Evolutionary conservation across 768 basidiomycete species (phyloP), one percentile per base, ranked within the genome.

Genomic region (Royoungia palumana): DNA sequence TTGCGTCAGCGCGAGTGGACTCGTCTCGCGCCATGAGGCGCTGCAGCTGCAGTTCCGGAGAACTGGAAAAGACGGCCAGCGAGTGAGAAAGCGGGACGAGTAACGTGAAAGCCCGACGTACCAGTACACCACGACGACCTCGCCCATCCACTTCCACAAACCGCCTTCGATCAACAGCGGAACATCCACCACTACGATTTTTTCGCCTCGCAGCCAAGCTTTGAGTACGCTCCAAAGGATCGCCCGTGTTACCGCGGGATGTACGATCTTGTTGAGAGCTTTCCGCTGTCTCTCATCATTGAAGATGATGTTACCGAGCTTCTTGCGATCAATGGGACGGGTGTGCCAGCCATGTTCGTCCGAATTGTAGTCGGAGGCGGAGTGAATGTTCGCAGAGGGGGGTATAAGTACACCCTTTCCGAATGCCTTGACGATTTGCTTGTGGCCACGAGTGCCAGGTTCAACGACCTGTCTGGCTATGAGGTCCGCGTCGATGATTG

Each of bases 101-200:
- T n/a, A 21, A 36, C 14, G 24, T 41, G 17, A 20, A 17, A 70
- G 9, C 12, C 5, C 3, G 14, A 50, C 79, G 42, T 46, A 96
- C 95, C 94, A 96, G 63, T 92, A 94, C 6, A 96, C 94, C 10
- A 99, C 85, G 3, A 94, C 76, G 21, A 97, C 83, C 53, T 79
- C 77, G 5, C 85, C 93, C 38, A 94, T 87, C 77, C 80, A 87
- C 60, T 78, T 81, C 81, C 87, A 92, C 30, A 97, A 62, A 2
- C 85, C 85, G 1, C 88, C 83, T 65, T 99, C 96, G 48, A 99
- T 85, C 47, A 99, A 72, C 43, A 99, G 70, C 27, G 96, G 96
- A 6, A 96, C 89, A 66, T 98, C 96, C 56, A 98, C 68, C 3
- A 97, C 75, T 52, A 87, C 89, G 34, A 87, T 73, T 62, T 78